Conservation (phyloP, 2,329 filamentous ascomycete genomes). For the Taxawa tesnikishii region DNA sequence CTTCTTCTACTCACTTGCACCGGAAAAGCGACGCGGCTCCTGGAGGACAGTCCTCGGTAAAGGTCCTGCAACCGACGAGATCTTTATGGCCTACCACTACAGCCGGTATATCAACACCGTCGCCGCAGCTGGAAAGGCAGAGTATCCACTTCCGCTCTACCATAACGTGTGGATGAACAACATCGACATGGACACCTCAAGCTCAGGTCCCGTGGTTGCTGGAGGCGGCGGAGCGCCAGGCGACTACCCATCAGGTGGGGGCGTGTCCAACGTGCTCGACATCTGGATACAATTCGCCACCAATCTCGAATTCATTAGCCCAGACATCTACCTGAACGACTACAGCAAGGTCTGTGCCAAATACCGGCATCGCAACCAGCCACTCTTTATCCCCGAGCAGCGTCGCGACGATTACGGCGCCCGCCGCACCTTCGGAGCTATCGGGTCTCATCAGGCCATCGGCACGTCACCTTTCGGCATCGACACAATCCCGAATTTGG, state of each 20-base stretch:
- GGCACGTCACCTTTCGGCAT: conserved; percentile 30
- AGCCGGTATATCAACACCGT: conserved; percentile 29
- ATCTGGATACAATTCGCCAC: conserved; percentile 32
- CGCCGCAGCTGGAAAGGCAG: conserved; percentile 27
- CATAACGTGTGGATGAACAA: conserved; percentile 37
- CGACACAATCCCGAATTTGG: conserved; percentile 25
- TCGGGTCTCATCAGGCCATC: conserved; percentile 27
- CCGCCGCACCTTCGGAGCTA: conserved; percentile 29
- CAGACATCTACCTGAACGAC: conserved; percentile 38
- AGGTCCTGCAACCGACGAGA: conserved; percentile 25
- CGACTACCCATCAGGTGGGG: conserved; percentile 37
- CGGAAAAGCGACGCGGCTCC: conserved; percentile 10
- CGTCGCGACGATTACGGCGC: conserved; percentile 35
- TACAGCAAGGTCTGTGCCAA: conserved; percentile 31
- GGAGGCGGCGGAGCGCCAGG: conserved; percentile 32
- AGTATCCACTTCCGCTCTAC: conserved; percentile 31
- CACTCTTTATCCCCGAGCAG: conserved; percentile 42
- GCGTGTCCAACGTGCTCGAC: conserved; percentile 29
- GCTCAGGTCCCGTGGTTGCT: conserved; percentile 23
- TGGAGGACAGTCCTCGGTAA: conserved; percentile 31
- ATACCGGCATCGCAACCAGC: conserved; percentile 31
- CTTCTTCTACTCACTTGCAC: conserved; percentile 16
- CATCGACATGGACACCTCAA: conserved; percentile 19
- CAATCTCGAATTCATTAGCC: conserved; percentile 33
- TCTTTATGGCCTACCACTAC: conserved; percentile 38